A percentile compares a stretch with the other conserved stretches of the same genome.
phyloP scores from a whole-genome alignment of 2,329 filamentous ascomycete genomes.

The Rutstroemia sp. region DNA sequence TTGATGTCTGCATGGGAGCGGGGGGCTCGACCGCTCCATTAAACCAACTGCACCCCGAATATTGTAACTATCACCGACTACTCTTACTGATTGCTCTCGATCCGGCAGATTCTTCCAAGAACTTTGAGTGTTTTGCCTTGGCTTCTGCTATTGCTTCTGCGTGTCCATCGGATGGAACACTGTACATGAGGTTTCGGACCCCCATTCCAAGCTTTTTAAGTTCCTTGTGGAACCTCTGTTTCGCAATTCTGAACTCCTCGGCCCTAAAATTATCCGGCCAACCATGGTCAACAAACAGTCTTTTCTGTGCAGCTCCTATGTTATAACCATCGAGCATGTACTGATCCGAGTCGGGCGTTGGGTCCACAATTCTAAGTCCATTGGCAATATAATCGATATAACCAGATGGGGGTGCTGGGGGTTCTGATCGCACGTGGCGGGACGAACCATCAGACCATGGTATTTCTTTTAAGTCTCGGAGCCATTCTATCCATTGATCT shows the following conservation, averaged over 20 bases:
- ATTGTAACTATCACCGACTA: too few relatives aligned
- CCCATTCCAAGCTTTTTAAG: background rate
- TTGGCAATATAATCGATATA: background rate
- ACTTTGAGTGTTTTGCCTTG: background rate
- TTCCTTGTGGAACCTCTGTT: background rate
- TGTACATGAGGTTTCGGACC: background rate
- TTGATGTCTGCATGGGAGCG: too few relatives aligned
- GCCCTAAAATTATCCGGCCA: background rate
- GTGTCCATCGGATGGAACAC: background rate
- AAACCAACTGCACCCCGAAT: too few relatives aligned
- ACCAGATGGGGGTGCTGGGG: background rate
- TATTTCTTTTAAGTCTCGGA: background rate
- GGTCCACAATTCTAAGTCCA: background rate
- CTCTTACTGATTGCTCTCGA: background rate
- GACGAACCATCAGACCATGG: background rate
- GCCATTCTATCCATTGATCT: background rate
- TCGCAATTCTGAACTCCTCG: background rate
- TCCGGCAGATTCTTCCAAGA: constrained; percentile 1
- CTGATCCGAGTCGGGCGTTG: background rate
- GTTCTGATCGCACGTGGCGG: background rate
- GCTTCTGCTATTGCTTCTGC: background rate
- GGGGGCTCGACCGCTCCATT: too few relatives aligned
- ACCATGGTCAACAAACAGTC: background rate
- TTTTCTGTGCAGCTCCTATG: background rate
- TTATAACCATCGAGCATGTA: background rate